Evolutionary conservation across 768 basidiomycete species (phyloP).

Genomic region (Trichaptum fuscoviolaceum): DNA sequence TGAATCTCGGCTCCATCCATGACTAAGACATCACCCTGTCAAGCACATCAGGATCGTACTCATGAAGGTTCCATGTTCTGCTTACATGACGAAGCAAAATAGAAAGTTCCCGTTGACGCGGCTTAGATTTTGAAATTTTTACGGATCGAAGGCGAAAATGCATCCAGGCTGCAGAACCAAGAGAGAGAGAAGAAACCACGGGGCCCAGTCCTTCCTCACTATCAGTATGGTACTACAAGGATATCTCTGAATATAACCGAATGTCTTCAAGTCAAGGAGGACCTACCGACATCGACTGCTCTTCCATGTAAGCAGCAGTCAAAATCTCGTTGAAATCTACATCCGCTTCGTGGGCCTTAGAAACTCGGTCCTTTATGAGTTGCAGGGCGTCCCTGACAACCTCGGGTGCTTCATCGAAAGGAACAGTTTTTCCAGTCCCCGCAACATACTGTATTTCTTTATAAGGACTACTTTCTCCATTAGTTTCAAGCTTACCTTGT

Average conservation of each 20-base stretch:
- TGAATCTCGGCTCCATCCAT: conserved; percentile 73
- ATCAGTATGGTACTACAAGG: conserved; percentile 69
- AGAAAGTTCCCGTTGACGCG: conserved; percentile 36
- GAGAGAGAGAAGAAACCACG: conserved; percentile 66
- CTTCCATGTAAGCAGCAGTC: conserved; percentile 79
- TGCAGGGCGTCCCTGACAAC: conserved; percentile 55
- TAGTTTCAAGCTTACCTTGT: conserved; percentile 44
- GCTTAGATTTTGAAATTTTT: conserved; percentile 20
- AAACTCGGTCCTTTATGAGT: conserved; percentile 53
- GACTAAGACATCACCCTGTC: conserved; percentile 68
- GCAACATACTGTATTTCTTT: conserved; percentile 58
- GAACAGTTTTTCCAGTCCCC: conserved; percentile 65
- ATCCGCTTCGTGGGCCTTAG: conserved; percentile 34
- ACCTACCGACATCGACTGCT: conserved; percentile 77
- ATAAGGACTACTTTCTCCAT: background rate
- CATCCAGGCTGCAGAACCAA: conserved; percentile 76
- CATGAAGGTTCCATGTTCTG: conserved; percentile 5
- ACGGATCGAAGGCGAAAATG: conserved; percentile 55
- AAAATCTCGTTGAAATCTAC: conserved; percentile 71
- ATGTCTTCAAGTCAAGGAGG: background rate
- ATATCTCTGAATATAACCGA: background rate
- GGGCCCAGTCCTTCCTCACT: conserved; percentile 70
- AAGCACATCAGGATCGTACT: conserved; percentile 5
- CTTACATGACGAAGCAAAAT: conserved; percentile 64
- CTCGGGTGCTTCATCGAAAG: conserved; percentile 51